phyloP scores from a whole-genome alignment of 257 asterid species.

The Nicotiana paniculata region DNA sequence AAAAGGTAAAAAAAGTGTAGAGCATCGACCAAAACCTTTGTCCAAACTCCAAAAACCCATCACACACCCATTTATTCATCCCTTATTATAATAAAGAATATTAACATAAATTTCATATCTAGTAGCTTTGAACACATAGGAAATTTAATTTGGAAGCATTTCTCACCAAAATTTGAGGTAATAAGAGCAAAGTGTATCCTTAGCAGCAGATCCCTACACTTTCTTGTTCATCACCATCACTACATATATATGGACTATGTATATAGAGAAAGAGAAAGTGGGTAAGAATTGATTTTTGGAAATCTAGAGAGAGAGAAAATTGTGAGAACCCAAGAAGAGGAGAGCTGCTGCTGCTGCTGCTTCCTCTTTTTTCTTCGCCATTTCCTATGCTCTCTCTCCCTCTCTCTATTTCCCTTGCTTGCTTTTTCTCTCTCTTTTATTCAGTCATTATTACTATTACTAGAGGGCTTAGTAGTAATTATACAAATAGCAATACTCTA shows the following conservation, averaged over 20 bases:
- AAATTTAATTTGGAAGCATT: neutral
- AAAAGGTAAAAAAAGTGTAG: neutral
- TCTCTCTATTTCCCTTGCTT: conserved; percentile 8
- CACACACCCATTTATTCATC: too few species aligned
- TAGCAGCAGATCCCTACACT: neutral
- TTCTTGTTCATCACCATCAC: neutral
- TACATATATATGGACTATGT: neutral
- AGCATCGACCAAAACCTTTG: neutral
- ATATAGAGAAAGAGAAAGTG: neutral
- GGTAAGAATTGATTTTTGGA: conserved; percentile 11
- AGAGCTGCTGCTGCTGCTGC: neutral
- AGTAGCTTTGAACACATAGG: neutral
- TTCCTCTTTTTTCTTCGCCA: conserved; percentile 47
- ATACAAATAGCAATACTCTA: neutral
- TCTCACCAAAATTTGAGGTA: neutral
- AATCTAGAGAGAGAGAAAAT: conserved; percentile 64
- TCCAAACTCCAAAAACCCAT: neutral
- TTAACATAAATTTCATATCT: too few species aligned
- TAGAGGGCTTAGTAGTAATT: too few species aligned
- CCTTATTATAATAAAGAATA: too few species aligned
- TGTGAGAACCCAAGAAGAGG: conserved; percentile 16
- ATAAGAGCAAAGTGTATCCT: neutral
- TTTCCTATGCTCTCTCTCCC: conserved; percentile 57
- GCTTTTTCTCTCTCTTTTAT: conserved; percentile 11
- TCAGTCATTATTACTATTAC: conserved; percentile 11